Evolutionary conservation across 1,139 yeast species (phyloP), one percentile per base, ranked within the genome.

Genomic region (Maudiozyma humilis): DNA sequence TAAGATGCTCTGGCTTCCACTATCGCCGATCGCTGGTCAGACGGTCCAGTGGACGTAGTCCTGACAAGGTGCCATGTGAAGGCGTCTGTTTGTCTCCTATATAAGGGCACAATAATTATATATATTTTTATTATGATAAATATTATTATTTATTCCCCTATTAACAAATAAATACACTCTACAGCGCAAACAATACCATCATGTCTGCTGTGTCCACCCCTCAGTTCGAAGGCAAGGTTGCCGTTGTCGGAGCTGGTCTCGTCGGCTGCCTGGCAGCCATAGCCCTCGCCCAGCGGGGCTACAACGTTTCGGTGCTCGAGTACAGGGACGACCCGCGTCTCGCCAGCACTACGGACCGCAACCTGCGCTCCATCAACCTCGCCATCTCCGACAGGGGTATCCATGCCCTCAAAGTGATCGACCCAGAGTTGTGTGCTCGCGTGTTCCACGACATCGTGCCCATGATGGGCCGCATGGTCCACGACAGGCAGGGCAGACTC

Each of bases 381-480:
- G 96, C 96, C 0, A 84, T 89, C 14, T 82, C 94, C 44, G 81
- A 79, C 45, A 71, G 96, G 45, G 96, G 96, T 0, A 79, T 88
- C 45, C 64, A 73, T 29, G 85, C 95, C 0, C 64, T 89, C 57
- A 67, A 71, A 42, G 70, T 70, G 44, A 79, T 88, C 3, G 88
- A 83, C 56, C 62, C 66, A 1, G 72, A 65, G 10, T 70, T 87
- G 70, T 77, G 83, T 7, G 64, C 66, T 0, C 62, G 79, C 15
- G 72, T 85, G 2, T 59, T 84, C 52, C 66, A 69, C 34, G 76
- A 76, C 39, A 75, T 84, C 16, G 82, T 85, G 31, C 96, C 96
- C 3, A 84, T 89, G 89, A 66, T 75, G 40, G 96, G 95, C 1
- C 70, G 96, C 38, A 88, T 88, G 96, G 79, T 89, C 46, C 96